Percentiles rank a stretch among this genome's conserved stretches.
phyloP scores from a whole-genome alignment of 148 eudicot species.

The Agrostemma githago region DNA sequence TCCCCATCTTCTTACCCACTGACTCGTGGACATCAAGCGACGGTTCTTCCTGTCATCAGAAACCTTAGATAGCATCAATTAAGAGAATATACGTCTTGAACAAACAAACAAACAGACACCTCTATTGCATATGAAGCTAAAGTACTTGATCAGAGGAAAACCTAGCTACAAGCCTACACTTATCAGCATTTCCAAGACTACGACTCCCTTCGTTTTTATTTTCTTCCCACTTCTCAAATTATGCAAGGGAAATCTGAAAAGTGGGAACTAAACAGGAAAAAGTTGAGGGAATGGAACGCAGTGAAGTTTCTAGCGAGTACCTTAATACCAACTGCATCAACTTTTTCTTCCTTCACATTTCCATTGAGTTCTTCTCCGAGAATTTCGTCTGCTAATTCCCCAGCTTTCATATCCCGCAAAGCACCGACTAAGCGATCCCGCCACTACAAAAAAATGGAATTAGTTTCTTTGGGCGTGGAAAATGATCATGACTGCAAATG shows the following conservation, averaged over 20 bases:
- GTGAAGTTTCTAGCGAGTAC: conserved; percentile 27
- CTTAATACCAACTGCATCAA: conserved; percentile 32
- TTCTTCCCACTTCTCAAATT: too few relatives aligned
- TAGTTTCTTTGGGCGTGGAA: neutral
- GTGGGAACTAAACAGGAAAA: too few relatives aligned
- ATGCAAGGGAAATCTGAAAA: too few relatives aligned
- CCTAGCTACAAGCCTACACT: conserved; percentile 1
- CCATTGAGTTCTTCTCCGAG: conserved; percentile 41
- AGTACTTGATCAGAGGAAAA: neutral
- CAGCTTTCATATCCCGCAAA: conserved; percentile 65
- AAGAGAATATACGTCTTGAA: neutral
- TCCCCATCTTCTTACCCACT: conserved; percentile 35
- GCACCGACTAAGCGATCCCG: conserved; percentile 81
- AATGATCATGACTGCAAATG: neutral
- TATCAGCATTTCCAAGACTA: neutral
- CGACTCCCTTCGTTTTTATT: too few relatives aligned
- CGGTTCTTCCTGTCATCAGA: conserved; percentile 54
- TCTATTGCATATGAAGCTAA: neutral
- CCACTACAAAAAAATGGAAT: conserved; percentile 53
- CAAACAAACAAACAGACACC: neutral
- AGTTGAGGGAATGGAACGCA: neutral
- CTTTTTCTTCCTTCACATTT: conserved; percentile 38
- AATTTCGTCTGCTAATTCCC: conserved; percentile 43
- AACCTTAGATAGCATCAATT: conserved; percentile 21
- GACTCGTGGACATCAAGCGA: conserved; percentile 30